These are phyloP conservation scores for Fusarium secorum DNA, from an alignment of 2,329 filamentous ascomycete species.

Conservation along the genomic window DNA sequence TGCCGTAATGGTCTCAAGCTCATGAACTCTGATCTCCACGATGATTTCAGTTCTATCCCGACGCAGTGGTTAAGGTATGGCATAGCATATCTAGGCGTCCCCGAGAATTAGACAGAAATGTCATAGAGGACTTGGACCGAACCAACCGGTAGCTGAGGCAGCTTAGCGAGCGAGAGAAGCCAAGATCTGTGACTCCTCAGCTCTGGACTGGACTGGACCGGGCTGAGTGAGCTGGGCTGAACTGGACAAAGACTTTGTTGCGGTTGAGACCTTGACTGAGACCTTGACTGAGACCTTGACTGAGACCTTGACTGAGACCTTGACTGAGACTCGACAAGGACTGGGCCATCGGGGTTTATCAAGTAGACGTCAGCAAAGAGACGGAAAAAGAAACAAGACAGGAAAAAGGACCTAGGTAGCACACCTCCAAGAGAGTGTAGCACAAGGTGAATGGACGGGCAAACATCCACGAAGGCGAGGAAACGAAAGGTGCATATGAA, in stretches of 20 bases:
- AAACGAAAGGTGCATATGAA: slow-evolving; percentile 17
- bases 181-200: neutral
- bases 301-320: neutral
- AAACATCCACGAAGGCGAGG: neutral
- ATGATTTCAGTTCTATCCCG: slow-evolving; percentile 14
- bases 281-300: neutral
- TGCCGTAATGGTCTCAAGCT: slow-evolving; percentile 4
- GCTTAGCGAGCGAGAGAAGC: neutral
- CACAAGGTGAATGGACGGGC: neutral
- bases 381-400: neutral
- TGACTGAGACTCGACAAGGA: slow-evolving; percentile 1
- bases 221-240: neutral
- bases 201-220: neutral
- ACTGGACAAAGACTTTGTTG: neutral
- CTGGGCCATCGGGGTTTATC: slow-evolving; percentile 10
- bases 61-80: slow-evolving; percentile 18
- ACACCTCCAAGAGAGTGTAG: neutral
- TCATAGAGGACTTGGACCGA: neutral
- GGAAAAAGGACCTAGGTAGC: neutral
- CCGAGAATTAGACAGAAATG: slow-evolving; percentile 1
- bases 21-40: slow-evolving; percentile 8
- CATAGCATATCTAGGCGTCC: slow-evolving; percentile 1
- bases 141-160: slow-evolving; percentile 8
- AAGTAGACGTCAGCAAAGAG: neutral
- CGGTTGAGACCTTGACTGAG: neutral